Percentiles rank a stretch among this genome's conserved stretches.
Evolutionary conservation across 1,284 basidiomycete species (phyloP).

Genomic region (Ceratobasidium sp.): DNA sequence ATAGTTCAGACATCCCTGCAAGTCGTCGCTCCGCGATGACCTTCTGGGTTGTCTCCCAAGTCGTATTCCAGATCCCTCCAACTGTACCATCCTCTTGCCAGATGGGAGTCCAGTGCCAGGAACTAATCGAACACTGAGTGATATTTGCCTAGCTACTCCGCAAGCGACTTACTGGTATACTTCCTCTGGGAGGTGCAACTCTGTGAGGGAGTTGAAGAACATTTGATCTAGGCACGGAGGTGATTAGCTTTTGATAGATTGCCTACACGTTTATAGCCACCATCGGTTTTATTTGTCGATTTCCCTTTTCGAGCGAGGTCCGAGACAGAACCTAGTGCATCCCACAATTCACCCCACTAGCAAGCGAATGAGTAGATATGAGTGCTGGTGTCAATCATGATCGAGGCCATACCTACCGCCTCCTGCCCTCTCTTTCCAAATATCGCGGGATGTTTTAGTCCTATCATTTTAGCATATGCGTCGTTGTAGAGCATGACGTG

Average conservation of each 20-base stretch:
- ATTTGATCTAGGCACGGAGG: slow-evolving; percentile 33
- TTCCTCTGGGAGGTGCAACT: slow-evolving; percentile 46
- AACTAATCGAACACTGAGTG: background rate
- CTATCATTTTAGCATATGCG: slow-evolving; percentile 46
- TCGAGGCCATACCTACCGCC: slow-evolving; percentile 5
- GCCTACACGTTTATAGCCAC: background rate
- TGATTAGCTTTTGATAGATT: background rate
- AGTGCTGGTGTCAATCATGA: background rate
- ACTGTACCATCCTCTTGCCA: slow-evolving; percentile 45
- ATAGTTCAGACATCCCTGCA: slow-evolving; percentile 19
- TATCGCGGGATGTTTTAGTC: slow-evolving; percentile 45
- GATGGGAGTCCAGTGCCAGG: slow-evolving; percentile 48
- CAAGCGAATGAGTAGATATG: background rate
- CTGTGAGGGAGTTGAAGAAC: slow-evolving; percentile 47
- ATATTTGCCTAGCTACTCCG: background rate
- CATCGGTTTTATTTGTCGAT: slow-evolving; percentile 42
- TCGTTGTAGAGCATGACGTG: slow-evolving; percentile 48
- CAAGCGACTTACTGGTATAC: slow-evolving; percentile 44
- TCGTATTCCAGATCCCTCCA: slow-evolving; percentile 44
- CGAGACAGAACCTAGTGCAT: slow-evolving; percentile 42
- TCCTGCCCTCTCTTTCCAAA: slow-evolving; percentile 43
- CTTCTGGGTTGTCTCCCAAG: slow-evolving; percentile 46
- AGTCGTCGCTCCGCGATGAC: slow-evolving; percentile 47
- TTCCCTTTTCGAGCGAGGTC: slow-evolving; percentile 38
- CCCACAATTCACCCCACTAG: slow-evolving; percentile 46